Percentiles rank a stretch among this genome's conserved stretches.
phyloP scores from a whole-genome alignment of 75 land plant genomes.

The Picea sitchensis region DNA sequence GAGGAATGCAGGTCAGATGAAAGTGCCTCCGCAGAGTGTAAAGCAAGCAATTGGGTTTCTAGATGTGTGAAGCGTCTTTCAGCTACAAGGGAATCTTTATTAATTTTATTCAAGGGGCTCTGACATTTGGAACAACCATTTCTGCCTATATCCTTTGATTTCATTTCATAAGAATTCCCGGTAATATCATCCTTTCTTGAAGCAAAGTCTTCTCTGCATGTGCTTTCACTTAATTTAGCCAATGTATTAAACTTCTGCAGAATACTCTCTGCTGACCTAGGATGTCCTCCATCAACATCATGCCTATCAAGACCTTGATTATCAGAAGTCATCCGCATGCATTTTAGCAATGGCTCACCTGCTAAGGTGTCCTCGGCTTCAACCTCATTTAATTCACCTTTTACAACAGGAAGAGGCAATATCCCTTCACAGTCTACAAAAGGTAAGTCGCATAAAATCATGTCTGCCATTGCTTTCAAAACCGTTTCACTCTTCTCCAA shows the following conservation, averaged over 20 bases:
- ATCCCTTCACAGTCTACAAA: conserved; percentile 10
- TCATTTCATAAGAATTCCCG: neutral
- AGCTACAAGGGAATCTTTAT: neutral
- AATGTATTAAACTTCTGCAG: neutral
- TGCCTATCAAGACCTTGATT: neutral
- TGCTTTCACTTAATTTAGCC: neutral
- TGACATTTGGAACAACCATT: conserved; percentile 2
- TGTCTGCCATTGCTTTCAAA: neutral
- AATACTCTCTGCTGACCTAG: neutral
- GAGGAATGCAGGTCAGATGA: conserved; percentile 7
- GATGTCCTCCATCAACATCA: neutral
- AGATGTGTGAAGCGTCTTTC: neutral
- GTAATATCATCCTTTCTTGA: neutral
- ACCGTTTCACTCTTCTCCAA: neutral
- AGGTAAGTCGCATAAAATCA: neutral
- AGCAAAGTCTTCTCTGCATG: neutral
- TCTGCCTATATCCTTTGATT: neutral
- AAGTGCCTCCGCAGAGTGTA: conserved; percentile 10
- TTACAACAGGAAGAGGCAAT: neutral
- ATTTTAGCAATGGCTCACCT: conserved; percentile 1
- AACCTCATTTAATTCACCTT: neutral
- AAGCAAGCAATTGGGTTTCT: conserved; percentile 9
- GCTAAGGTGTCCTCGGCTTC: neutral
- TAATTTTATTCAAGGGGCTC: neutral
- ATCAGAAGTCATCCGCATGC: conserved; percentile 2